Evolutionary conservation across 1,139 yeast genomes (phyloP).

Genomic region (Kodamaea derodonti): DNA sequence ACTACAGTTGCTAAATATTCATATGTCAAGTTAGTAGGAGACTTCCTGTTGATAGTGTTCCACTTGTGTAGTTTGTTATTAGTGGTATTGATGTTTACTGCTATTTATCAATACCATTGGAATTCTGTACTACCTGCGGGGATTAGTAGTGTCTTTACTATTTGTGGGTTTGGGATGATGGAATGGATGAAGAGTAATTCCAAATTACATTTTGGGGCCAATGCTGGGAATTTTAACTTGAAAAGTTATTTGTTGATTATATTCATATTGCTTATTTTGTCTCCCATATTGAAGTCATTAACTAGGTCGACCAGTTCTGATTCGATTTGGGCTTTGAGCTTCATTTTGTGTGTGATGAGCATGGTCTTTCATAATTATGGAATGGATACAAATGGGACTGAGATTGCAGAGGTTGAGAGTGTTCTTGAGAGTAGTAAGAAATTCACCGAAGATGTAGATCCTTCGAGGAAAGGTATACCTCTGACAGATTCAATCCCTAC

Average conservation of each 20-base stretch:
- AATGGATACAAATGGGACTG: constrained; percentile 28
- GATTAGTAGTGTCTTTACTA: constrained; percentile 21
- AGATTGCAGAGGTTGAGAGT: no score
- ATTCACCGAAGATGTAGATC: no score
- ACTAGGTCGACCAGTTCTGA: constrained; percentile 89
- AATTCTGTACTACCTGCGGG: constrained; percentile 38
- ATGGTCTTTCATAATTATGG: constrained; percentile 67
- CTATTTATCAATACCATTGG: constrained; percentile 46
- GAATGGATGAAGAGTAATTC: constrained; percentile 15
- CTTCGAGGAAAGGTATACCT: no score
- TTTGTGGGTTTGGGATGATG: constrained; percentile 28
- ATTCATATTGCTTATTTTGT: constrained; percentile 67
- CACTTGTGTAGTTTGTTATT: constrained; percentile 61
- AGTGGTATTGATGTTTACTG: constrained; percentile 61
- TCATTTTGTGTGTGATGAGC: constrained; percentile 69
- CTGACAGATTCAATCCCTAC: no score
- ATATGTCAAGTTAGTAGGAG: constrained; percentile 58
- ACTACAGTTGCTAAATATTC: constrained; percentile 70
- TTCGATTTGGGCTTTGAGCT: constrained; percentile 90
- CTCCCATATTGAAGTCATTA: constrained; percentile 86
- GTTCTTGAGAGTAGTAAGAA: no score
- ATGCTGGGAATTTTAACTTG: constrained; percentile 18
- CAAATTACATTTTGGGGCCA: constrained; percentile 2
- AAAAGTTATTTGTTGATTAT: constrained; percentile 69
- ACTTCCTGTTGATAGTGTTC: constrained; percentile 63